These are phyloP conservation scores for Phialophora macrospora DNA, from an alignment of 2,329 filamentous ascomycete genomes.

Conservation along the genomic window DNA sequence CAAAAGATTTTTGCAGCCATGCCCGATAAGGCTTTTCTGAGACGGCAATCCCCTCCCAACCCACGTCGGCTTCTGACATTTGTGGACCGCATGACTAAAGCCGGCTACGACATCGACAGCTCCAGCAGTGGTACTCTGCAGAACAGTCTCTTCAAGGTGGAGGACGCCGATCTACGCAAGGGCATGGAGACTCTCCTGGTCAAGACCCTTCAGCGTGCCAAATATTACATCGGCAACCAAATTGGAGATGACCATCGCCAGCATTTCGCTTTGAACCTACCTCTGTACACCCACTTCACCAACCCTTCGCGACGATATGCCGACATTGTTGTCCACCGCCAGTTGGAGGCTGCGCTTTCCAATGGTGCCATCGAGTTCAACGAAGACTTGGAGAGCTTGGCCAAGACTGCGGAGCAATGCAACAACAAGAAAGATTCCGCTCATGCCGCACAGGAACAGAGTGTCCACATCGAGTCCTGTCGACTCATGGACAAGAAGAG, in stretches of 20 bases:
- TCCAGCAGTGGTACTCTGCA: conserved; percentile 89
- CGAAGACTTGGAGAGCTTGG: conserved; percentile 84
- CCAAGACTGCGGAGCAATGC: conserved; percentile 92
- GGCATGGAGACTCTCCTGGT: conserved; percentile 96
- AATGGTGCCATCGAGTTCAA: conserved; percentile 80
- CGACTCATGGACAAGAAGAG: conserved; percentile 92
- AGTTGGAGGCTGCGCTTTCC: conserved; percentile 84
- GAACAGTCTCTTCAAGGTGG: conserved; percentile 91
- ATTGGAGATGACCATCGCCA: conserved; percentile 75
- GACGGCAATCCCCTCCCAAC: conserved; percentile 84
- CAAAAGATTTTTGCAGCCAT: conserved; percentile 78
- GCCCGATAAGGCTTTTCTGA: conserved; percentile 89
- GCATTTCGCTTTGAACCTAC: conserved; percentile 91
- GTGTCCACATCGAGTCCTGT: conserved; percentile 97
- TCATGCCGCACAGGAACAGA: conserved; percentile 96
- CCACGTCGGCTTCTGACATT: conserved; percentile 87
- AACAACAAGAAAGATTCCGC: conserved; percentile 99
- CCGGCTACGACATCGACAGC: conserved; percentile 88
- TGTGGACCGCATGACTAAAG: conserved; percentile 86
- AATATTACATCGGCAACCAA: conserved; percentile 88
- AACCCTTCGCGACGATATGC: conserved; percentile 93
- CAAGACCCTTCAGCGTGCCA: conserved; percentile 95
- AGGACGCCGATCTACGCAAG: conserved; percentile 86
- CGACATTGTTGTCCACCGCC: conserved; percentile 92
- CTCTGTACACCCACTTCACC: conserved; percentile 96